Percentiles rank a stretch among this genome's conserved stretches.
phyloP scores from a whole-genome alignment of 2,329 filamentous ascomycete genomes.

The Reticulascus tulasneorum region DNA sequence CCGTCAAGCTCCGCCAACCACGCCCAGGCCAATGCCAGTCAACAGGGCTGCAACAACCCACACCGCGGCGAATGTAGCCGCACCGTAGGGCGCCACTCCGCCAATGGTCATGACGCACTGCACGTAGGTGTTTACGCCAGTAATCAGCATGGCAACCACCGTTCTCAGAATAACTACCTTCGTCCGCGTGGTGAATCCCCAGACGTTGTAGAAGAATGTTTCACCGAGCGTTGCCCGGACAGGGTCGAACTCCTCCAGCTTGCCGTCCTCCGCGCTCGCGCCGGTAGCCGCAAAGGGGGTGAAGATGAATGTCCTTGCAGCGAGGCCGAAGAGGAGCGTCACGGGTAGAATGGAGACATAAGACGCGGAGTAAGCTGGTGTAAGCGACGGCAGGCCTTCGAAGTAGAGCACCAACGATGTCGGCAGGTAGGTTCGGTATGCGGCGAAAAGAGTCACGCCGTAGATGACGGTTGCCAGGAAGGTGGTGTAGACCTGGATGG shows the following conservation, averaged over 20 bases:
- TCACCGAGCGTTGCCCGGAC: conserved; percentile 61
- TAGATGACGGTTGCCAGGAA: conserved; percentile 71
- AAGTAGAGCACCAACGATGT: conserved; percentile 72
- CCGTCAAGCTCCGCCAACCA: conserved; percentile 48
- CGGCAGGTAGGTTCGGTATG: conserved; percentile 68
- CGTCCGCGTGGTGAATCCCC: conserved; percentile 60
- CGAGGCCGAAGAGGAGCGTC: conserved; percentile 58
- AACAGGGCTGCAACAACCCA: conserved; percentile 67
- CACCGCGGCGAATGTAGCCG: conserved; percentile 66
- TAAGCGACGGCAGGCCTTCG: conserved; percentile 63
- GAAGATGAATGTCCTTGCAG: conserved; percentile 75
- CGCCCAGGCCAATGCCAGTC: conserved; percentile 52
- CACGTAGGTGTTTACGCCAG: conserved; percentile 56
- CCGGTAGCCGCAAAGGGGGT: conserved; percentile 57
- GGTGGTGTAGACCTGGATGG: conserved; percentile 61
- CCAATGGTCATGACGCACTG: conserved; percentile 63
- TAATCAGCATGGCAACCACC: conserved; percentile 51
- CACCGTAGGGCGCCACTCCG: conserved; percentile 67
- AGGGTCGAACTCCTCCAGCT: conserved; percentile 56
- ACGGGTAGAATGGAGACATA: conserved; percentile 59
- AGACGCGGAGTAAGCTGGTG: conserved; percentile 61
- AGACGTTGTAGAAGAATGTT: conserved; percentile 69
- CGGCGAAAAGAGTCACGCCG: conserved; percentile 65
- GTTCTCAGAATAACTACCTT: conserved; percentile 65
- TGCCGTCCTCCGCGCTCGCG: conserved; percentile 43